Conservation (phyloP, 1,284 basidiomycete species). For the Heliocybe sulcata region DNA sequence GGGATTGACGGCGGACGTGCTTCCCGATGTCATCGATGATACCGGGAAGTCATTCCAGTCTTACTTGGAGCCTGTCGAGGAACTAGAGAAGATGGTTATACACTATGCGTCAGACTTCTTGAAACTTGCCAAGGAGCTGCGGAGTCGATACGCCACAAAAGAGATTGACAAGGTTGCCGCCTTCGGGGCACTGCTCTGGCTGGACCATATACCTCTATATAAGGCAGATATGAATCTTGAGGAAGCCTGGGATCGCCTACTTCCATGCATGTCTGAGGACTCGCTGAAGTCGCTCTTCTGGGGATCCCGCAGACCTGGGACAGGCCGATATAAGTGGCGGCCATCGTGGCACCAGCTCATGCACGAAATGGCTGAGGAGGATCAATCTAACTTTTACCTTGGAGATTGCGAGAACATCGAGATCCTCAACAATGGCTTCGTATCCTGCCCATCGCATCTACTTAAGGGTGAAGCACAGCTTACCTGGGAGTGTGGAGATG, state of each 20-base stretch:
- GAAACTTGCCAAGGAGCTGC: not conserved
- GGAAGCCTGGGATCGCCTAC: not conserved
- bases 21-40: not conserved
- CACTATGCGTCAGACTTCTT: not conserved
- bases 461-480: too few relatives aligned
- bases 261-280: not conserved
- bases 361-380: not conserved
- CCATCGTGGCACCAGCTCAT: not conserved
- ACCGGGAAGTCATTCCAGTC: not conserved
- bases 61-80: not conserved
- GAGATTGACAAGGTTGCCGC: not conserved
- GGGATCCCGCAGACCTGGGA: not conserved
- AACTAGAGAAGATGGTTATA: not conserved
- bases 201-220: not conserved
- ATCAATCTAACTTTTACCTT: too few relatives aligned
- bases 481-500: too few relatives aligned
- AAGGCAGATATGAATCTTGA: not conserved
- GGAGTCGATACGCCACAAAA: not conserved
- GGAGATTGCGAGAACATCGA: too few relatives aligned
- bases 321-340: not conserved
- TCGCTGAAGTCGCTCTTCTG: not conserved
- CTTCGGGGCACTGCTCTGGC: not conserved
- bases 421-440: too few relatives aligned
- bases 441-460: too few relatives aligned
- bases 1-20: not conserved